Evolutionary conservation across 1,284 basidiomycete species (phyloP), one percentile per base, ranked within the genome.

Genomic region (Trametes polyzona): DNA sequence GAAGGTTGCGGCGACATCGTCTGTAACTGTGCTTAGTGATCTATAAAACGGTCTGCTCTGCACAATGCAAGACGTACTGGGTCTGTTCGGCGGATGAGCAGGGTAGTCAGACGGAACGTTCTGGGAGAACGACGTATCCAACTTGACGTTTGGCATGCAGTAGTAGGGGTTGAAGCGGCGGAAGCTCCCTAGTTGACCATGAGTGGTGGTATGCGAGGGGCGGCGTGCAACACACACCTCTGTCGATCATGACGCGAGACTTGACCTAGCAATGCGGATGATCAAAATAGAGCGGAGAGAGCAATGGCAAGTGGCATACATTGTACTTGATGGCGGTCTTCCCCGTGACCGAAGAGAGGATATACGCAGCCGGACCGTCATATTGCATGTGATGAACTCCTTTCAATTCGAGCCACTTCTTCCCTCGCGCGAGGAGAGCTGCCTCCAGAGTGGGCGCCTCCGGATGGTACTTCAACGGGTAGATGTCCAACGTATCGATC

Each of bases 331-430:
- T 48, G 19, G 77, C 33, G 54, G 73, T 76, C 37, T 71, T 69
- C 8, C 14, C 8, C 55, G 67, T 4, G 51, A 39, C 27, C 4
- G 24, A 19, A 35, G 21, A 40, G 1, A 55, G 30, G 3, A 40
- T 19, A n/a, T 53, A 39, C 12, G 76, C 78, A 12, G 78, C 82
- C 33, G 78, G 74, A 0, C 82, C 84, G 17, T 74, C 71, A 65
- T 82, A 87, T 57, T 82, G 74, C 63, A 78, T 77, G 64, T 86
- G 83, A 58, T 83, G 81, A 11, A 81, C 67, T 0, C 83, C 83
- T 35, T 75, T 78, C 26, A 83, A 63, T 2, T 67, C 68, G 14
- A 73, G 65, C 82, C 84, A 86, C 63, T 80, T 81, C 67, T 74
- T 74, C 6, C 83, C 84, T 10, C 84, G 73, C 40, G 68, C 69